phyloP scores from a whole-genome alignment of 305 asterid species.

The Fraxinus angustifolia region DNA sequence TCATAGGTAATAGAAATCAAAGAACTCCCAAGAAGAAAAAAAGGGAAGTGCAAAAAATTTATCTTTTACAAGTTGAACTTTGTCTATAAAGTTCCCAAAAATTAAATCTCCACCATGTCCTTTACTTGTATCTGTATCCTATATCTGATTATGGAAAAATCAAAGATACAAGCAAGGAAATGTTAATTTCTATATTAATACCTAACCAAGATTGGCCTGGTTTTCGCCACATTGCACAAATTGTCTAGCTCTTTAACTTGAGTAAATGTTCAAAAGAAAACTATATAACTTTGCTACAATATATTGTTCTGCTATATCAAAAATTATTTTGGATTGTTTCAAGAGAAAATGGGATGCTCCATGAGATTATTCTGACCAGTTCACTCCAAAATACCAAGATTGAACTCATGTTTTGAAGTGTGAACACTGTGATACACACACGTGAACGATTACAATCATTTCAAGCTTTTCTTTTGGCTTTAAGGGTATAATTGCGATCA shows the following conservation, averaged over 20 bases:
- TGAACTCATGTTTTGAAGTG: not conserved
- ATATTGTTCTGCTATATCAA: not conserved
- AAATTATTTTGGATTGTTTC: not conserved
- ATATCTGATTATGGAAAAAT: not conserved
- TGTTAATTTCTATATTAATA: not conserved
- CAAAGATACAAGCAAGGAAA: not conserved
- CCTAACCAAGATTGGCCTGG: not conserved
- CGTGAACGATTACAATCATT: not conserved
- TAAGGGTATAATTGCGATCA: not conserved
- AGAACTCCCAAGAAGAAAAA: not conserved
- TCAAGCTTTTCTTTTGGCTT: not conserved
- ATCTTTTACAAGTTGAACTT: not conserved
- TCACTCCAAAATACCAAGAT: not conserved
- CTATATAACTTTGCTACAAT: not conserved
- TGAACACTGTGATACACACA: not conserved
- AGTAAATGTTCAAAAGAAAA: constrained; percentile 12
- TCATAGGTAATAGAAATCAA: not conserved
- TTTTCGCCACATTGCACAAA: not conserved
- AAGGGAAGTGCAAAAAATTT: not conserved
- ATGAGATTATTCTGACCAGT: not conserved
- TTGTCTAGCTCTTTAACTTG: not conserved
- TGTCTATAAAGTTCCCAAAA: not conserved
- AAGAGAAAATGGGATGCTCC: constrained; percentile 1
- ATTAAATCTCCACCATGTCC: not conserved
- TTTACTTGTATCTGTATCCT: not conserved